Evolutionary conservation across 2,329 filamentous ascomycete species (phyloP).

Genomic region (Trichophaea hybrida): DNA sequence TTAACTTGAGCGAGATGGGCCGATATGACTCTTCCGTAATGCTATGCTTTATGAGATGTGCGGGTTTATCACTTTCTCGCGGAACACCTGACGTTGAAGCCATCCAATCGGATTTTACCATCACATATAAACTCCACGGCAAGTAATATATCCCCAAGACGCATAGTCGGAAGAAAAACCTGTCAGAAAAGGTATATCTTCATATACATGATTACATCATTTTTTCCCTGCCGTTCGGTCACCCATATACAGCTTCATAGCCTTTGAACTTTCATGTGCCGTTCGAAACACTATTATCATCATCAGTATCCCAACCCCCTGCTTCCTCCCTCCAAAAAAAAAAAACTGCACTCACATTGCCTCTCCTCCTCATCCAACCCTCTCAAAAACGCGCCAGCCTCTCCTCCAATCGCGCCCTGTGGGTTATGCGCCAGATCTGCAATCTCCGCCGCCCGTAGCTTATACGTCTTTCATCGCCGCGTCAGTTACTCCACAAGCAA

Average conservation of each 20-base stretch:
- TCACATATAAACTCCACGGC: too few species aligned
- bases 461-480: constrained; percentile 48
- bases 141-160: too few species aligned
- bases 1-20: too few species aligned
- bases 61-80: not conserved
- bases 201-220: not conserved
- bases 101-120: not conserved
- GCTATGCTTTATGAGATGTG: not conserved
- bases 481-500: not conserved
- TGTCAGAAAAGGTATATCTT: too few species aligned
- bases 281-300: constrained; percentile 47
- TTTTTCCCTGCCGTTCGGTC: constrained; percentile 4
- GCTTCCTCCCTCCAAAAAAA: not conserved
- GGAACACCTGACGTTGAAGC: not conserved
- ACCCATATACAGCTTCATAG: constrained; percentile 53
- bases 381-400: constrained; percentile 63
- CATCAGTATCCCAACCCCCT: constrained; percentile 20
- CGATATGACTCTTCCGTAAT: too few species aligned
- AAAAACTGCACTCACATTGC: constrained; percentile 38
- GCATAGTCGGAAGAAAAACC: too few species aligned
- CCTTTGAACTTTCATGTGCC: constrained; percentile 59
- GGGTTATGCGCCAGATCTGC: constrained; percentile 81
- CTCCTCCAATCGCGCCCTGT: constrained; percentile 49
- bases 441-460: constrained; percentile 64
- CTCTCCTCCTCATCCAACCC: constrained; percentile 86